Percentiles rank a stretch among this genome's conserved stretches.
Evolutionary conservation across 345 rosid species (phyloP).

Genomic region (Camelina neglecta): DNA sequence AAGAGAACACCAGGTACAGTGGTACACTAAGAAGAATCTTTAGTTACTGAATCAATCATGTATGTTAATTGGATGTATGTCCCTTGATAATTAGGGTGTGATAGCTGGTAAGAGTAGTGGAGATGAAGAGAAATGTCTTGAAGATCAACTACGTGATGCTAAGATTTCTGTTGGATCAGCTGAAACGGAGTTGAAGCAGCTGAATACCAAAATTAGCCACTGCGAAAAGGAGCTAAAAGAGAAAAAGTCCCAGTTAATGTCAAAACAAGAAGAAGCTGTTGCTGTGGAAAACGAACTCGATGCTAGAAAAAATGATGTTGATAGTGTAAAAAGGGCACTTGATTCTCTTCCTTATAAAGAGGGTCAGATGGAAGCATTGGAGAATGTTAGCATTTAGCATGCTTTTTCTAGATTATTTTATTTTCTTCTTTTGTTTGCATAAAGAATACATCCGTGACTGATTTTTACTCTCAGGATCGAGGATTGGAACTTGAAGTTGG

Average conservation of each 20-base stretch:
- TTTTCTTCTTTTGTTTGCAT: background rate
- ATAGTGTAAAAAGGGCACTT: conserved; percentile 53
- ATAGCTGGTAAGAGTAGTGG: conserved; percentile 95
- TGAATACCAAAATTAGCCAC: conserved; percentile 78
- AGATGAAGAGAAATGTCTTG: conserved; percentile 93
- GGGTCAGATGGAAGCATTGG: conserved; percentile 86
- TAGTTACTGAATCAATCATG: background rate
- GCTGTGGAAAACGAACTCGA: conserved; percentile 72
- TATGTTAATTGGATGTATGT: conserved; percentile 30
- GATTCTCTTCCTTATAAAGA: conserved; percentile 70
- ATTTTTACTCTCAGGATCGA: conserved; percentile 60
- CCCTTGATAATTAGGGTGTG: conserved; percentile 63
- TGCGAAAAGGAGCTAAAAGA: conserved; percentile 86
- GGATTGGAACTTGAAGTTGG: conserved; percentile 64
- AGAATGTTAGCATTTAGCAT: conserved; percentile 59
- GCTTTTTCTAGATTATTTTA: conserved; percentile 6
- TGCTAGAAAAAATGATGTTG: conserved; percentile 66
- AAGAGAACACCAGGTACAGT: conserved; percentile 79
- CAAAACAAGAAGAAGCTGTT: conserved; percentile 82
- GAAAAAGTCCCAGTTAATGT: conserved; percentile 65
- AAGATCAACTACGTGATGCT: conserved; percentile 93
- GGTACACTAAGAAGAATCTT: background rate
- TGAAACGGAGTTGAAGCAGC: conserved; percentile 82
- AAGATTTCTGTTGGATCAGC: conserved; percentile 85
- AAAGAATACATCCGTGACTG: conserved; percentile 23